Evolutionary conservation across 148 eudicot genomes (phyloP), one percentile per base, ranked within the genome.

Genomic region (Oxyria digyna): DNA sequence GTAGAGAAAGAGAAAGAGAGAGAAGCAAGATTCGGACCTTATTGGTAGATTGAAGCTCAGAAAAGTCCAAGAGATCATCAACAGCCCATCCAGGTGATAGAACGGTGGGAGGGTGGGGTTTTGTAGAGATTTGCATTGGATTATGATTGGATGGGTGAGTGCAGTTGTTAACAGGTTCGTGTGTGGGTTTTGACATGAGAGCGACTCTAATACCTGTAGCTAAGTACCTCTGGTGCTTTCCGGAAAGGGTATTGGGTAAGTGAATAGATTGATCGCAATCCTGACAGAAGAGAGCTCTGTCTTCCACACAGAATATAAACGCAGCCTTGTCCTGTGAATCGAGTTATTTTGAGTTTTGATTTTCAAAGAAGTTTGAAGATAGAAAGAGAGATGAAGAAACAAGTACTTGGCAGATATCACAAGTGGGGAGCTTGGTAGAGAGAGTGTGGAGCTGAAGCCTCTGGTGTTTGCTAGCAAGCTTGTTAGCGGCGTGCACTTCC

Each of bases 231-330:
- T 94, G 98, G 80, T 94, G 98, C 69, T 88, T 94, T n/a, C 84
- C 92, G 35, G 98, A 81, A 31, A 77, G 92, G 73, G 81, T 81
- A 37, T 75, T 75, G 0, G 84, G 91, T 6, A 84, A 76, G 52
- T 94, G 98, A 50, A 94, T 86, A 0, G 90, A 81, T 81, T 84
- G 91, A 33, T 94, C 98, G 68, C 97, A 94, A 71, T 90, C 92
- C 57, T 79, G 89, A 76, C 98, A 94, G 43, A 88, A 90, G 55
- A 90, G 86, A 42, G 98, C 98, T 76, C 97, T 82, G 75, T 94
- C 98, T 76, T 94, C 97, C 17, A 94, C 97, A 68, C 98, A 94
- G 85, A 94, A 94, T 13, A 94, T 94, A 74, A 94, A 94, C 14
- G 98, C 98, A 8, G 98, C 68, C 65, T 88, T 94, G 69, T 93